phyloP scores from a whole-genome alignment of 2,329 filamentous ascomycete species.

The Fusarium citri region DNA sequence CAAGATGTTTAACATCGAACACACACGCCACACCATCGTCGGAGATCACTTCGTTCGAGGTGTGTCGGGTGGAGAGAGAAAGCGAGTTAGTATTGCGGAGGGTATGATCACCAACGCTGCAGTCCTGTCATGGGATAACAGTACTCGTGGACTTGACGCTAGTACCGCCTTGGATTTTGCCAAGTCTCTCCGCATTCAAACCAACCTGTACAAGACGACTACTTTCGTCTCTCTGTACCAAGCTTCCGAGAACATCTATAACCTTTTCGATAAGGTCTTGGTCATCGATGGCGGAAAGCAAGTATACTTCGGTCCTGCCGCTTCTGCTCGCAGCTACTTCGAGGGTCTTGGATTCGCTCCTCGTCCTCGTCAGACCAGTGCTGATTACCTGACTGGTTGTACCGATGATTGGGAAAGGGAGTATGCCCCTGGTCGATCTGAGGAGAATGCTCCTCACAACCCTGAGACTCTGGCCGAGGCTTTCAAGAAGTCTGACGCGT shows the following conservation, averaged over 20 bases:
- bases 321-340: slow-evolving; percentile 78
- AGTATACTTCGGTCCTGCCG: slow-evolving; percentile 78
- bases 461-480: slow-evolving; percentile 75
- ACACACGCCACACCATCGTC: slow-evolving; percentile 86
- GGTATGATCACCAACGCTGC: slow-evolving; percentile 82
- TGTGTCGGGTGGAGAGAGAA: slow-evolving; percentile 78
- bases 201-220: slow-evolving; percentile 84
- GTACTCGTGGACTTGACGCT: slow-evolving; percentile 75
- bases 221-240: slow-evolving; percentile 91
- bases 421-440: slow-evolving; percentile 75
- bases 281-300: slow-evolving; percentile 81
- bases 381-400: slow-evolving; percentile 84
- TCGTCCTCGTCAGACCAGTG: slow-evolving; percentile 81
- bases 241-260: slow-evolving; percentile 84
- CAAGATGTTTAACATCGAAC: slow-evolving; percentile 94
- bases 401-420: slow-evolving; percentile 87
- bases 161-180: slow-evolving; percentile 75
- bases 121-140: slow-evolving; percentile 81
- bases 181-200: slow-evolving; percentile 80
- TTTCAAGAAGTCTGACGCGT: slow-evolving; percentile 73
- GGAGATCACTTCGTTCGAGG: slow-evolving; percentile 84
- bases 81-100: slow-evolving; percentile 81
- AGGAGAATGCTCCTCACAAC: slow-evolving; percentile 74
- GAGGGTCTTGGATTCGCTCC: slow-evolving; percentile 80
- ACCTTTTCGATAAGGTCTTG: slow-evolving; percentile 84